Base-by-base conservation (phyloP, 1,284 basidiomycete species). In the Pulchroboletus neoregius region DNA sequence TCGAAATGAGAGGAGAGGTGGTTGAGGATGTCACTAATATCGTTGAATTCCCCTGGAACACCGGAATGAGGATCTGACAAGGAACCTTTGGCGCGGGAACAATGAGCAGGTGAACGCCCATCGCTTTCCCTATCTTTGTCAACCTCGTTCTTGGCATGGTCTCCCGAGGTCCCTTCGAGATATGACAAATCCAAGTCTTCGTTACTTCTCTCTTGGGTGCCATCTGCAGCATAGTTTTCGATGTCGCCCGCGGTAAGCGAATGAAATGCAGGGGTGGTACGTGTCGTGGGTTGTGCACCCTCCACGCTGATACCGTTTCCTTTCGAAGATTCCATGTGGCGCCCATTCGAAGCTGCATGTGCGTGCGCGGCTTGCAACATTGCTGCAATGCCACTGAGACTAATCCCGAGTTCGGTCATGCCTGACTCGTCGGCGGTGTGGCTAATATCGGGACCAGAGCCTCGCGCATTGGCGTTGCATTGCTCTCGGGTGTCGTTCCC, bases 341-440 rank as follows among this genome's bases (percentile, higher is more conserved):
- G 74, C 45, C 75, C 72, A 48, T 69, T 70, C 50, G 76, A 72
- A 23, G 71, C 68, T 35, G 74, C 77, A 47, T 82, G 80, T 5
- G 79, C 76, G 43, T 85, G 81, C 6, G 82, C 86, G 41, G 84
- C 86, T 53, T 87, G 83, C 23, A 89, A 70, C 54, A 86, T 81
- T 37, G 84, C 84, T 16, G 82, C 83, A 39, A 89, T 74, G 4
- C 79, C 77, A 52, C 71, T 76, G 35, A 87, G 61, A 59, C 76
- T 77, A 26, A 85, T 66, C 20, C 72, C 74, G n/a, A 70, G 48
- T 45, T 64, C 65, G 18, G 47, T 24, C 12, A 67, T 56, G 18
- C 35, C 18, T 8, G 56, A 42, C 23, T 48, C 55, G 24, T 53
- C 51, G 60, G 69, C 62, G 44, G 43, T 52, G 43, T 44, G 58